Evolutionary conservation across 2,329 filamentous ascomycete genomes (phyloP), one percentile per base, ranked within the genome.

Genomic region (Aureobasidium sp.): DNA sequence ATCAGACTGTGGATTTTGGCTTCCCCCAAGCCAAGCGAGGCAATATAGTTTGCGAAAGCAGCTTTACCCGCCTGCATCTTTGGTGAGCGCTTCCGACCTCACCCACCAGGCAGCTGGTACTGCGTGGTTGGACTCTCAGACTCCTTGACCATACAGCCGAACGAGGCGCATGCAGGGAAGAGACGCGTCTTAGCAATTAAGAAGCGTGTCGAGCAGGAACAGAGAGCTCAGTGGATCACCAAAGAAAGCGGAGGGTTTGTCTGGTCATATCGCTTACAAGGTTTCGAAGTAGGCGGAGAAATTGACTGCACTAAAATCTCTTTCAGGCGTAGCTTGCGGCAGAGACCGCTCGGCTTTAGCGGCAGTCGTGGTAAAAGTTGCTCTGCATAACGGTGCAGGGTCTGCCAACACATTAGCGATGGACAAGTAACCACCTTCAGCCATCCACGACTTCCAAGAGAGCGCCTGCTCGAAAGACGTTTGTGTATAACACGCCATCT

Each of bases 401-500:
- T 20, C 15, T 57, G 53, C 53, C 53, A 57, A 34, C 53, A 44
- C 53, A 57, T 57, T n/a, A 45, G 36, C 14, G 36, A 57, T 25
- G 42, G 53, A 41, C n/a, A 31, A 29, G 53, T 44, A 57, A 48
- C 55, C 42, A 48, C 41, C 20, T 48, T 25, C 15, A 34, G 11
- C 39, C n/a, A 25, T 31, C 39, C 34, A 34, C 42, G 31, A 12
- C 29, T 22, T 48, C 22, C 36, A 7, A n/a, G 7, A 45, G 20
- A 45, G 41, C 53, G 27, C 53, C 53, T 57, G 34, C 17, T n/a
- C 9, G 3, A 25, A 22, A 34, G 17, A n/a, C n/a, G 22, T 56
- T 27, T 56, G 52, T 56, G 53, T 57, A 45, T 36, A 45, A 34
- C 53, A 57, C 55, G 42, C 55, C 55, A 58, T 58, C 55, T 58